Evolutionary conservation across 164 flowering plant genomes (phyloP).

Genomic region (Vitis labrusca): DNA sequence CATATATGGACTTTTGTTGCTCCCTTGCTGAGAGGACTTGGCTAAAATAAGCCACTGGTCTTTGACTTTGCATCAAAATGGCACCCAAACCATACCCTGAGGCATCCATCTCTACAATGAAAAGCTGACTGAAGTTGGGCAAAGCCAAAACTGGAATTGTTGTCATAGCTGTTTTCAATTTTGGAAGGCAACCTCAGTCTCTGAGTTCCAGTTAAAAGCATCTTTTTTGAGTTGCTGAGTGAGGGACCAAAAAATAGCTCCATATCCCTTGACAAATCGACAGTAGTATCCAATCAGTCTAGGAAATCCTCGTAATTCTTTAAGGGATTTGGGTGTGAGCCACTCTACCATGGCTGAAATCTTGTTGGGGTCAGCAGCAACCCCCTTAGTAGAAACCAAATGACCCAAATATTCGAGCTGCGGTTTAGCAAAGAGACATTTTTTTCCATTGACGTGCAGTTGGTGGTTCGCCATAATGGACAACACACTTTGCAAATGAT

Average conservation of each 20-base stretch:
- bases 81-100: conserved; percentile 1
- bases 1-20: background rate
- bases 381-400: background rate
- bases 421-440: background rate
- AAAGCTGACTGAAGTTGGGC: background rate
- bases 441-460: too few relatives aligned
- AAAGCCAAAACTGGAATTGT: background rate
- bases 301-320: too few relatives aligned
- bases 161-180: conserved; percentile 3
- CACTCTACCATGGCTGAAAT: background rate
- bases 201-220: background rate
- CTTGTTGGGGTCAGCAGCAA: background rate
- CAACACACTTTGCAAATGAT: background rate
- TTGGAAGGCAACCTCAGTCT: background rate
- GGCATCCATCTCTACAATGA: conserved; percentile 5
- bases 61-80: background rate
- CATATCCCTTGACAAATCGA: too few relatives aligned
- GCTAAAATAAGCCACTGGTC: conserved; percentile 2
- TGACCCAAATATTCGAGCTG: background rate
- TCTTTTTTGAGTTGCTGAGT: background rate
- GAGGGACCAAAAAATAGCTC: background rate
- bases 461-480: background rate
- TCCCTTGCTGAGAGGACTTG: background rate
- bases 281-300: too few relatives aligned
- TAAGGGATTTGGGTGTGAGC: too few relatives aligned